Conservation (phyloP, 1,139 yeast species). For the Magnusiomyces tetraspermus region DNA sequence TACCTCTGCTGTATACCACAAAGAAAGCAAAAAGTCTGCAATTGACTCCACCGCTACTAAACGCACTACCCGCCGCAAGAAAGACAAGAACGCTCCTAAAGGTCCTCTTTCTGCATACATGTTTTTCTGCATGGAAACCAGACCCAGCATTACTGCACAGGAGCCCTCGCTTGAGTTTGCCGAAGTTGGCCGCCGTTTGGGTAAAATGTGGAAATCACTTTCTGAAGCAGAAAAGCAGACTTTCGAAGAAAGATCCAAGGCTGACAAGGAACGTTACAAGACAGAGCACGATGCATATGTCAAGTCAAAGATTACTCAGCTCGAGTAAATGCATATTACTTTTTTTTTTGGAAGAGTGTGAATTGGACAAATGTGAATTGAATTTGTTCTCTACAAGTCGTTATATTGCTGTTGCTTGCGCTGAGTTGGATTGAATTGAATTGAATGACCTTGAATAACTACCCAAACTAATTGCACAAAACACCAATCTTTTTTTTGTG, state of each 20-base stretch:
- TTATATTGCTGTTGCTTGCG: too few species aligned
- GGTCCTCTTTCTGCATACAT: conserved; percentile 70
- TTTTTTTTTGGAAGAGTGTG: too few species aligned
- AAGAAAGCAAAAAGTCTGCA: not conserved
- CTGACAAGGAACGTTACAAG: conserved; percentile 46
- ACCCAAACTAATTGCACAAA: too few species aligned
- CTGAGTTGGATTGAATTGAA: too few species aligned
- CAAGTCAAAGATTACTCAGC: not conserved
- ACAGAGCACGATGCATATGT: conserved; percentile 34
- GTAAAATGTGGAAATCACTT: conserved; percentile 46
- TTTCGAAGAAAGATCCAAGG: conserved; percentile 43
- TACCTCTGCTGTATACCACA: conserved; percentile 39
- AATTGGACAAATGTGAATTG: too few species aligned
- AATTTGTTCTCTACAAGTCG: too few species aligned
- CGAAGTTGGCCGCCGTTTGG: conserved; percentile 30
- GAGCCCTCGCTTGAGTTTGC: not conserved
- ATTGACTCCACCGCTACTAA: not conserved
- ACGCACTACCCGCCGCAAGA: not conserved
- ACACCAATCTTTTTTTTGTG: too few species aligned
- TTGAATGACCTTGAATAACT: too few species aligned
- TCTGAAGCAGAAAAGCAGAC: conserved; percentile 40
- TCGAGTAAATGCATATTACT: too few species aligned
- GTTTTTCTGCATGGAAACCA: conserved; percentile 45
- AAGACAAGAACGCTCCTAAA: conserved; percentile 43
- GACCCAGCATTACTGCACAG: conserved; percentile 8